A percentile compares a stretch with the other conserved stretches of the same genome.
These are phyloP conservation scores for Bretziella fagacearum DNA, from an alignment of 2,329 filamentous ascomycete genomes.

Conservation along the genomic window DNA sequence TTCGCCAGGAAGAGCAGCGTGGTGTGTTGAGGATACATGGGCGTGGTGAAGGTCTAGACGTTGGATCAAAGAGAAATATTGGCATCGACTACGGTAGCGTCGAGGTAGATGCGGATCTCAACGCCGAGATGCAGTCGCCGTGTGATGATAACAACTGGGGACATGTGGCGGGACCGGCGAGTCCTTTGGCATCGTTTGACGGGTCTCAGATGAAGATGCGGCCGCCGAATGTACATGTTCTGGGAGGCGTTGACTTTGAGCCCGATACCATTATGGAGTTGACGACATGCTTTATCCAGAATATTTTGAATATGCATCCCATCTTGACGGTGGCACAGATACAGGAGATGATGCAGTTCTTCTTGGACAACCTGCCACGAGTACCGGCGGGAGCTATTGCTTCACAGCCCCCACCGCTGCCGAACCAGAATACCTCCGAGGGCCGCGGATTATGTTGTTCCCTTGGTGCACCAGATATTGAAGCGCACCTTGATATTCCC, in stretches of 20 bases:
- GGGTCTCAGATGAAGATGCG: constrained; percentile 2
- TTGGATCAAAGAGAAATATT: constrained; percentile 18
- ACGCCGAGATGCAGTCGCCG: constrained; percentile 36
- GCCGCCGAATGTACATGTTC: not conserved
- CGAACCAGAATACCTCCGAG: not conserved
- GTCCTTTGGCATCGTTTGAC: constrained; percentile 22
- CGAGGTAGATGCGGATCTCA: constrained; percentile 28
- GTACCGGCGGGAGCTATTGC: not conserved
- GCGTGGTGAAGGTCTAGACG: constrained; percentile 46
- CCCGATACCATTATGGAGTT: constrained; percentile 34
- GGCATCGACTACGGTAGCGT: constrained; percentile 18
- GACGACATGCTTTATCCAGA: constrained; percentile 39
- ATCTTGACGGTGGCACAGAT: constrained; percentile 39
- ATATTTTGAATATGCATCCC: constrained; percentile 50
- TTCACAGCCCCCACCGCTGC: not conserved
- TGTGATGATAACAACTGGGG: constrained; percentile 41
- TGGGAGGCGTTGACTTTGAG: constrained; percentile 29
- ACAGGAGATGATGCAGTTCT: constrained; percentile 34
- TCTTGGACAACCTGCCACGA: constrained; percentile 31
- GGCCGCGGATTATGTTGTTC: not conserved
- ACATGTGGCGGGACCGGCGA: constrained; percentile 36
- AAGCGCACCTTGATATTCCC: constrained; percentile 8
- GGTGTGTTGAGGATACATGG: constrained; percentile 63
- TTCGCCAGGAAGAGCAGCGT: constrained; percentile 55
- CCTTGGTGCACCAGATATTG: not conserved